phyloP scores from a whole-genome alignment of 2,329 filamentous ascomycete species.

The Microdochium paspali region DNA sequence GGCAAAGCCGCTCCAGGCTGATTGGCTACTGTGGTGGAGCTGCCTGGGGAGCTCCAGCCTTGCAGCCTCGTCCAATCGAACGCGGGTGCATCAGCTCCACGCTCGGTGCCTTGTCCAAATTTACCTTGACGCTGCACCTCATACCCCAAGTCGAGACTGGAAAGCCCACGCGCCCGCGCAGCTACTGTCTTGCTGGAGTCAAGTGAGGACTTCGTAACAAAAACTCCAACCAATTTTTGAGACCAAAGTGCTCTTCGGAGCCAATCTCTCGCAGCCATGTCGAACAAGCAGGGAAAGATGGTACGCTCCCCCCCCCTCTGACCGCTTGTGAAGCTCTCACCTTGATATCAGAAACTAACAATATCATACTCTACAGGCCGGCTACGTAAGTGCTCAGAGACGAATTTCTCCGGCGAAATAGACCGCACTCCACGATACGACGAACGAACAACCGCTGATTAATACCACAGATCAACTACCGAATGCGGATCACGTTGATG shows the following conservation, averaged over 20 bases:
- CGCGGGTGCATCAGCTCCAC: not conserved
- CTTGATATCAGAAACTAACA: constrained; percentile 53
- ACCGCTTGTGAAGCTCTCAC: constrained; percentile 30
- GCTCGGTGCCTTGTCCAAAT: constrained; percentile 28
- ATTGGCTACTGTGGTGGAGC: not conserved
- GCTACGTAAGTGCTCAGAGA: constrained; percentile 68
- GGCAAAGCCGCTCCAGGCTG: not conserved
- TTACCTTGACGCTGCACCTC: constrained; percentile 21
- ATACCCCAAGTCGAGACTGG: constrained; percentile 31
- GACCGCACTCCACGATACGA: too few species aligned
- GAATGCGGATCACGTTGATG: constrained; percentile 92
- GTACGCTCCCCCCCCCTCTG: constrained; percentile 49
- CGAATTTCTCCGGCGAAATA: too few species aligned
- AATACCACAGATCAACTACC: constrained; percentile 81
- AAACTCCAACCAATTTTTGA: constrained; percentile 33
- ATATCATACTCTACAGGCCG: constrained; percentile 47
- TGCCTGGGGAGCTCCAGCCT: constrained; percentile 12
- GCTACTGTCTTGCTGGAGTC: constrained; percentile 29
- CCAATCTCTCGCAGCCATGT: constrained; percentile 45
- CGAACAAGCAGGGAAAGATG: constrained; percentile 99
- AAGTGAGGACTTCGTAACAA: constrained; percentile 18
- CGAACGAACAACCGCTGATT: constrained; percentile 12
- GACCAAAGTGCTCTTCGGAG: constrained; percentile 30
- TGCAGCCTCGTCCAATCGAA: constrained; percentile 5
- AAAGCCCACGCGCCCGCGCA: constrained; percentile 24